Evolutionary conservation across 1,284 basidiomycete genomes (phyloP).

Genomic region (Pisolithus thermaeus): DNA sequence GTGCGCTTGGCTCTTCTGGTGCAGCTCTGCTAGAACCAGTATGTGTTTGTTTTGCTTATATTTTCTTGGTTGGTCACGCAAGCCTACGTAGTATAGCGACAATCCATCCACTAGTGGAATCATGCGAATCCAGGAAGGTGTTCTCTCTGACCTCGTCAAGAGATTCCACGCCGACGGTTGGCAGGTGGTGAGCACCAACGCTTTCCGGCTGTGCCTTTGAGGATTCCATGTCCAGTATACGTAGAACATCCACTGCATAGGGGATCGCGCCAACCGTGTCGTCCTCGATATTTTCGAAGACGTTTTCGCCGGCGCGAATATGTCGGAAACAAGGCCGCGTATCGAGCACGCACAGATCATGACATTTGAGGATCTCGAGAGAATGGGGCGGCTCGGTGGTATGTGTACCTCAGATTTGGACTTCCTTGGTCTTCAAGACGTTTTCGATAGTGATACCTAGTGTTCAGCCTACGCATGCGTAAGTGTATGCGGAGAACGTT

Average conservation of each 20-base stretch:
- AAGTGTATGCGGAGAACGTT: conserved; percentile 21
- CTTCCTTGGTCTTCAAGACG: not conserved
- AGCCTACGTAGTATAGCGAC: conserved; percentile 57
- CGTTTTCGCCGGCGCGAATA: conserved; percentile 33
- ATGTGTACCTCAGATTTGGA: conserved; percentile 16
- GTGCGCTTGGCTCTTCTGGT: conserved; percentile 88
- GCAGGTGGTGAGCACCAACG: conserved; percentile 54
- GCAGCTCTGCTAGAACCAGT: conserved; percentile 78
- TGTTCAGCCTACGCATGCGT: conserved; percentile 92
- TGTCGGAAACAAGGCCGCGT: conserved; percentile 56
- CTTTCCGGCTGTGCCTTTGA: not conserved
- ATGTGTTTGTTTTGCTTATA: conserved; percentile 2
- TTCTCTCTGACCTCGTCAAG: conserved; percentile 50
- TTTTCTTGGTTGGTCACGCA: not conserved
- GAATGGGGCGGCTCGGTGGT: conserved; percentile 72
- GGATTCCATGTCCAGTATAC: not conserved
- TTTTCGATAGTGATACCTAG: conserved; percentile 70
- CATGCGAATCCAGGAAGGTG: conserved; percentile 53
- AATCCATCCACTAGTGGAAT: conserved; percentile 66
- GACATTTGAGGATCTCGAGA: conserved; percentile 58
- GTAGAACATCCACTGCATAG: conserved; percentile 88
- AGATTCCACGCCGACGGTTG: conserved; percentile 64
- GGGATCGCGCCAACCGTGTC: conserved; percentile 81
- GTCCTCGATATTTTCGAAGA: conserved; percentile 77
- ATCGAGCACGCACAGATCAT: conserved; percentile 93